Conservation (phyloP, 2,329 filamentous ascomycete genomes). For the Tolypocladium sp. region DNA sequence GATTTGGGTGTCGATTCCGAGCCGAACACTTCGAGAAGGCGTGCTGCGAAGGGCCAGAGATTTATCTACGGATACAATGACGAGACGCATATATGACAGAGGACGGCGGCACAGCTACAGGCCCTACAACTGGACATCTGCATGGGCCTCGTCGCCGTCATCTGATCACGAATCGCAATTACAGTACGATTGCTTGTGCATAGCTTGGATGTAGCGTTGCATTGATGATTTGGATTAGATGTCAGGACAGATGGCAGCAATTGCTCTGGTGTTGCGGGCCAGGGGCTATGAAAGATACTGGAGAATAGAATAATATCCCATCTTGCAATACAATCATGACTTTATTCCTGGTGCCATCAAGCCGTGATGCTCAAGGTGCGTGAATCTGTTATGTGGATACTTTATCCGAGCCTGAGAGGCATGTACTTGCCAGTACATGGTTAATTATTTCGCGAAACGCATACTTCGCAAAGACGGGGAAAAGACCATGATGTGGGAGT, state of each 20-base stretch:
- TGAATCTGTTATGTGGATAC: no score
- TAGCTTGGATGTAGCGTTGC: background rate
- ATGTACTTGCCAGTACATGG: no score
- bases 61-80: background rate
- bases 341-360: background rate
- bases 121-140: background rate
- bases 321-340: background rate
- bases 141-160: background rate
- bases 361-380: background rate
- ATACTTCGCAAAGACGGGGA: no score
- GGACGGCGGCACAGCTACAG: background rate
- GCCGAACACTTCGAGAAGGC: background rate
- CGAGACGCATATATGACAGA: background rate
- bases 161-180: background rate
- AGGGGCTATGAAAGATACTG: background rate
- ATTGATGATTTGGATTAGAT: background rate
- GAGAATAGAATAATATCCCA: background rate
- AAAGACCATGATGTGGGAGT: no score
- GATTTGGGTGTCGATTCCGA: background rate
- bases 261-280: background rate
- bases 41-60: background rate
- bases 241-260: background rate
- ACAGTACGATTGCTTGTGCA: background rate
- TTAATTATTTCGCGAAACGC: no score
- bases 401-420: no score